Base-by-base conservation (phyloP, 1,284 basidiomycete genomes). In the Cryptococcus hybrid region DNA sequence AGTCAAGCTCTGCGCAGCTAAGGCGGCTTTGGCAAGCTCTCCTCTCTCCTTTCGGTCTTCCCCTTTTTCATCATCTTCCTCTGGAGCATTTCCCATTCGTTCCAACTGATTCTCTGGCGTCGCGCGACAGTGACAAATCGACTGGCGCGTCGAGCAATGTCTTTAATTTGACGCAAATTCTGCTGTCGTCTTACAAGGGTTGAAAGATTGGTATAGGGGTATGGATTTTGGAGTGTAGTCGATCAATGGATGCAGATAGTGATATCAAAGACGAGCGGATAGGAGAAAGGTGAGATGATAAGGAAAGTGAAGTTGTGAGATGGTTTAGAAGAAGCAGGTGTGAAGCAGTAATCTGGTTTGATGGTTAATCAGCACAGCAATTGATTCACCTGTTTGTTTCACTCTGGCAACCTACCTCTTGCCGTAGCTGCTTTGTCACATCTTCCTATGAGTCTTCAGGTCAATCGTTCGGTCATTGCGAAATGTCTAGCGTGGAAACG, bases 211-310 rank as follows among this genome's bases (percentile, higher is more conserved):
- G 85, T 82, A 68, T 93, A 90, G 1, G 92, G 93, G 84, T 78
- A 53, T 88, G 86, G 55, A 97, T 89, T 79, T 94, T 95, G 56
- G 81, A 79, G 49, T 89, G 88, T 7, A 97, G 81, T 66, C 92
- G 89, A 64, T 69, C 64, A 9, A 72, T 65, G 9, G 71, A 71
- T 4, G 67, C 61, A 30, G 64, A 69, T 35, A 73, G 68, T 37
- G 69, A 69, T 30, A 57, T 59, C 30, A 75, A 58, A 8, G 72
- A 65, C n/a, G 73, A 59, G 5, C 75, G 71, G 47, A 81, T 76
- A 2, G 73, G 64, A n/a, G 62, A 46, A 47, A 76, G 57, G 36
- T 62, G 64, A 53, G 59, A 79, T 80, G 63, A 92, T 78, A 56
- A 87, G 85, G 39, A 82, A 68, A 65, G 88, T 82, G 54, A 95